Evolutionary conservation across 176 grass and related monocot species (phyloP).

Genomic region (Cymbopogon citratus): DNA sequence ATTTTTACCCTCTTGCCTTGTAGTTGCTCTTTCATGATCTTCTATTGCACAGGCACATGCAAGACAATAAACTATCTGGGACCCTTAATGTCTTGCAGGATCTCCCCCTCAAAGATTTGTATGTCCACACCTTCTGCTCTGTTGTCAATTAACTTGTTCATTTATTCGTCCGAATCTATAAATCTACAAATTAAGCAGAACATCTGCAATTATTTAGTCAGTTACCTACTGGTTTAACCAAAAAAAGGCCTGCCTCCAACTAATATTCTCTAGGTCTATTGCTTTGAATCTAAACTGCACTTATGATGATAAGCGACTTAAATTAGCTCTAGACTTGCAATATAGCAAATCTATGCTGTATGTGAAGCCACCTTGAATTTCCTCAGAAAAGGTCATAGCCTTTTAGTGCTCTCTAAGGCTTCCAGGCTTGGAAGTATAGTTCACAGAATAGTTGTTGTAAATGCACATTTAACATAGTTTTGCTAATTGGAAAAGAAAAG

Average conservation of each 20-base stretch:
- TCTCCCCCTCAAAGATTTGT: slow-evolving; percentile 93
- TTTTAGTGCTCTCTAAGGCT: not conserved
- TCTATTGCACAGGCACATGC: slow-evolving; percentile 57
- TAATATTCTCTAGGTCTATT: not conserved
- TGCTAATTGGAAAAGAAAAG: not conserved
- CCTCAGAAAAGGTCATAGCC: not conserved
- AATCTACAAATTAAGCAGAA: not conserved
- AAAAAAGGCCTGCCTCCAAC: slow-evolving; percentile 7
- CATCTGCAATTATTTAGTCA: slow-evolving; percentile 14
- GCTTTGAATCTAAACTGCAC: not conserved
- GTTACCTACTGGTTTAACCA: not conserved
- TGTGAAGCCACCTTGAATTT: slow-evolving; percentile 13
- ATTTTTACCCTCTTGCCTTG: not conserved
- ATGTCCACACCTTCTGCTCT: slow-evolving; percentile 35
- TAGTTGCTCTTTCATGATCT: slow-evolving; percentile 19
- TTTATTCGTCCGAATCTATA: not conserved
- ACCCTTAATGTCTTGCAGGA: slow-evolving; percentile 77
- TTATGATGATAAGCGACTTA: not conserved
- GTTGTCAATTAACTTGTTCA: not conserved
- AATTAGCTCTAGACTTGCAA: not conserved
- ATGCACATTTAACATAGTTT: not conserved
- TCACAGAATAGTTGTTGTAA: not conserved
- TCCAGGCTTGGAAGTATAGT: not conserved
- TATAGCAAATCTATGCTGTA: not conserved
- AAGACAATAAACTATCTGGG: slow-evolving; percentile 74